Conservation (phyloP, 2,329 filamentous ascomycete genomes). For the Phialophora expanda region DNA sequence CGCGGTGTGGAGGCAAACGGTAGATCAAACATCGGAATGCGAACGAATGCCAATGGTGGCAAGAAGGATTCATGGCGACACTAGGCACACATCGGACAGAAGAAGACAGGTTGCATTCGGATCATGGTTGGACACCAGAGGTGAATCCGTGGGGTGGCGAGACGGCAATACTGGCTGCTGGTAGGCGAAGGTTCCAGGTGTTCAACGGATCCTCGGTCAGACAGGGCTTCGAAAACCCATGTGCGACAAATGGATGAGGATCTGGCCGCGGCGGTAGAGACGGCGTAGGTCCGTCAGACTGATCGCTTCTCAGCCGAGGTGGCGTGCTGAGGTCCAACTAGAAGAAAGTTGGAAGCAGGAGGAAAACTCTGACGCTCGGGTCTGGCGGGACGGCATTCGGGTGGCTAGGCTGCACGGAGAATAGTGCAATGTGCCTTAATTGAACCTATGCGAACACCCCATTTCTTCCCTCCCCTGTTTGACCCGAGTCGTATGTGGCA, state of each 20-base stretch:
- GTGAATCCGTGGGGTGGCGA: constrained; percentile 1
- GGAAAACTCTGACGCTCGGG: constrained; percentile 9
- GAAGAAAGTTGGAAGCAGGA: too few relatives aligned
- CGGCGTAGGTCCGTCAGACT: background rate
- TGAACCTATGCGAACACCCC: constrained; percentile 14
- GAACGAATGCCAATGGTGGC: constrained; percentile 14
- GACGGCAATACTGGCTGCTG: background rate
- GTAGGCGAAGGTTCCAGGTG: background rate
- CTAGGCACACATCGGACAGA: constrained; percentile 7
- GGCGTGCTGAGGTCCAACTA: background rate
- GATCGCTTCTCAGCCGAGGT: background rate
- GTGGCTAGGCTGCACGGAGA: constrained; percentile 1
- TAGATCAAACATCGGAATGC: background rate
- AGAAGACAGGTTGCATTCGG: background rate
- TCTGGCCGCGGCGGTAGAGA: background rate
- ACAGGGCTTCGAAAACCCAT: background rate
- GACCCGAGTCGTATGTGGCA: constrained; percentile 26
- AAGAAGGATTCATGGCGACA: constrained; percentile 3
- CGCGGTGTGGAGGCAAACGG: constrained; percentile 21
- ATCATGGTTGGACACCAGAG: constrained; percentile 6
- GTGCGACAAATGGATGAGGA: background rate
- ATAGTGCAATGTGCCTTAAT: constrained; percentile 6
- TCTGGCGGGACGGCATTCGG: background rate
- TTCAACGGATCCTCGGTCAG: constrained; percentile 3
- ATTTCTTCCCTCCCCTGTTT: constrained; percentile 4